Base-by-base conservation (phyloP, 495 filamentous ascomycete species). In the Tuber aestivum region DNA sequence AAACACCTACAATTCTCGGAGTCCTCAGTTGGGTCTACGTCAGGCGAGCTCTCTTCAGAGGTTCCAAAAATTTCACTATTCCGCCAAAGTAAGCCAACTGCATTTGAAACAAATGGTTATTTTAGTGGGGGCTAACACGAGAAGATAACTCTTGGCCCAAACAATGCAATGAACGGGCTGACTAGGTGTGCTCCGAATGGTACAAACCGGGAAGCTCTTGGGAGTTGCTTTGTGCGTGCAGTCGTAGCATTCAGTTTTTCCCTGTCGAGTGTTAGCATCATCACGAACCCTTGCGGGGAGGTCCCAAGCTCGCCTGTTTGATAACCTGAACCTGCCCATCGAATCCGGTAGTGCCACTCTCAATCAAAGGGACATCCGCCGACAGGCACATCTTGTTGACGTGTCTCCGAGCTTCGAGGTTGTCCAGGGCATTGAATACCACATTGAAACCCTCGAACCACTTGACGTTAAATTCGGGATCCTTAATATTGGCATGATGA, bases 141-240 rank as follows among this genome's bases (percentile, higher is more conserved):
- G 90, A 20, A 99, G 89, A 82, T 97, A 98, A 81, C 93, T 97
- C 86, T 98, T 99, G 0, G 89, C 94, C 95, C 95, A 99, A n/a
- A 98, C 94, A 70, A 99, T 99, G 85, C 95, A 98, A 83, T 99
- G 95, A 40, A 99, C 97, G 0, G 94, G 94, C 80, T 98, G 94
- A 74, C 90, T 93, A 0, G 95, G 95, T 1, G 93, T 98, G 81
- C 93, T 97, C 82, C 95, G 89, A 78, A 99, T 97, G 1, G 95
- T 99, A 84, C 95, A 99, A 35, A 99, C 93, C 8, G 95, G 93
- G 82, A 94, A 98, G 3, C 89, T 90, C 82, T 97, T 98, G 0
- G 94, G 95, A 9, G 91, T 89, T 76, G 93, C 92, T 82, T 98
- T 98, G 0, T 90, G 87, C 65, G 89, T 91, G 86, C 95, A 99